phyloP scores from a whole-genome alignment of 1,139 yeast species.

The Meyerozyma smithsonii region DNA sequence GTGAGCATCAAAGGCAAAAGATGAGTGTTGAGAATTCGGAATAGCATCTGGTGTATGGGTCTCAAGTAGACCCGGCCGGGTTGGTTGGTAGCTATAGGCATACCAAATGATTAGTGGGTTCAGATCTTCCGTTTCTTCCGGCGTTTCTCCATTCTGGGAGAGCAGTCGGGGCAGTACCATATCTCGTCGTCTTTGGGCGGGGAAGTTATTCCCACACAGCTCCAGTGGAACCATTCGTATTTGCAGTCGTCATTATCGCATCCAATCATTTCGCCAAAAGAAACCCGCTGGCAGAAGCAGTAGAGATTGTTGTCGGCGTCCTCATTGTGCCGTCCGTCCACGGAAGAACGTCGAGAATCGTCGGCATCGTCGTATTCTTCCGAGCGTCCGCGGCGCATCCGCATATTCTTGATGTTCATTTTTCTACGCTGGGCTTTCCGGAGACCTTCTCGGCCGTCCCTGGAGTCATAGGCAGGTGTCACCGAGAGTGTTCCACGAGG shows the following conservation, averaged over 20 bases:
- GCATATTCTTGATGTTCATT: slow-evolving; percentile 8
- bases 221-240: slow-evolving; percentile 84
- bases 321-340: slow-evolving; percentile 23
- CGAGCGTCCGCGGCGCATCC: slow-evolving; percentile 1
- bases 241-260: slow-evolving; percentile 82
- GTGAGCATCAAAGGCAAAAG: neutral
- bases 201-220: slow-evolving; percentile 72
- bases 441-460: slow-evolving; percentile 1
- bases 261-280: slow-evolving; percentile 90
- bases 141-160: slow-evolving; percentile 45
- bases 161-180: slow-evolving; percentile 74
- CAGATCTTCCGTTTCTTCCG: slow-evolving; percentile 38
- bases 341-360: neutral
- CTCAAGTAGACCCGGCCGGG: neutral
- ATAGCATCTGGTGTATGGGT: neutral
- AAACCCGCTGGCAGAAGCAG: slow-evolving; percentile 80
- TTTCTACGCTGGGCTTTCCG: slow-evolving; percentile 8
- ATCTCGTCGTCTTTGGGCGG: slow-evolving; percentile 62
- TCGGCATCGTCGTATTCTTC: slow-evolving; percentile 1
- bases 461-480: slow-evolving; percentile 1
- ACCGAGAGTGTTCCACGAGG: slow-evolving; percentile 8
- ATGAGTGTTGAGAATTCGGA: neutral
- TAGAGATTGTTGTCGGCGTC: slow-evolving; percentile 64
- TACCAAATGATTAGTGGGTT: neutral
- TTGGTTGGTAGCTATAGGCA: neutral